Percentiles rank a stretch among this genome's conserved stretches.
Conservation (phyloP, 306 rosid species). For the Glycyrrhiza uralensis region DNA sequence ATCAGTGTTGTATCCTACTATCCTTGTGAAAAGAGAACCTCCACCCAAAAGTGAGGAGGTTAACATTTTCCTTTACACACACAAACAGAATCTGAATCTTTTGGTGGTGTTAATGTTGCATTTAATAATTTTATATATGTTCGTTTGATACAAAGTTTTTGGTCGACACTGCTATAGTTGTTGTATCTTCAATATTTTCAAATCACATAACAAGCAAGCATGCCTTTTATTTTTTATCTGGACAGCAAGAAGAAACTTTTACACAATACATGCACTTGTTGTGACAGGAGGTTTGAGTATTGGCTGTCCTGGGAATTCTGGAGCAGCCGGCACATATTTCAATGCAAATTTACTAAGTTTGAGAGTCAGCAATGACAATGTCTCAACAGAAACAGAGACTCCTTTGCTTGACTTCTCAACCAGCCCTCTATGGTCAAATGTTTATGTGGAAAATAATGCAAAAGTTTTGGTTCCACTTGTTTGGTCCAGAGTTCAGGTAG, state of each 20-base stretch:
- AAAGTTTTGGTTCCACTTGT: conserved; percentile 97
- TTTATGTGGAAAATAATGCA: conserved; percentile 93
- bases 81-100: neutral
- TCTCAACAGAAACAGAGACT: conserved; percentile 95
- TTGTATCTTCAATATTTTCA: neutral
- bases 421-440: conserved; percentile 88
- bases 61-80: neutral
- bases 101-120: conserved; percentile 2
- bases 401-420: conserved; percentile 97
- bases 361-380: conserved; percentile 88
- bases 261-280: conserved; percentile 26
- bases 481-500: conserved; percentile 98
- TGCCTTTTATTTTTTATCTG: neutral
- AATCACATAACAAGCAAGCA: conserved; percentile 5
- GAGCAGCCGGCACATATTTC: conserved; percentile 98
- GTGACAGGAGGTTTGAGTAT: conserved; percentile 84
- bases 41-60: neutral
- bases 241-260: conserved; percentile 20
- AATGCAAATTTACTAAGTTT: conserved; percentile 87
- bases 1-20: neutral
- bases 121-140: conserved; percentile 10
- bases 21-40: neutral
- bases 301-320: conserved; percentile 91
- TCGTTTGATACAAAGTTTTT: neutral
- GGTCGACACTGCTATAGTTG: conserved; percentile 14